phyloP scores from a whole-genome alignment of 768 basidiomycete genomes.

The Leccinum variicolor region DNA sequence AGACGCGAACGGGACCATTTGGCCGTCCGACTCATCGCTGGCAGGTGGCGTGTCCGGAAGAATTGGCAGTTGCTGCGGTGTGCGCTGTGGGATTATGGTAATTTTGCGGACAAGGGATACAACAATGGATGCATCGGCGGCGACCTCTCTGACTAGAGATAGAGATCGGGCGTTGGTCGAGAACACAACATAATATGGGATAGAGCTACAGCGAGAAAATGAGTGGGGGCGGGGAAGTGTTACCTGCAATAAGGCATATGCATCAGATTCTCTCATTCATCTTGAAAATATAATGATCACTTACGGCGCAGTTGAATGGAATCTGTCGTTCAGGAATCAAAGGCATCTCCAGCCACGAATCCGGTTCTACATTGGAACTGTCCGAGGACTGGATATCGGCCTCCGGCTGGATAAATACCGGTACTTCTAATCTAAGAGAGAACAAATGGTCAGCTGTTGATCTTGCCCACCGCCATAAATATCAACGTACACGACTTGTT shows the following conservation, averaged over 20 bases:
- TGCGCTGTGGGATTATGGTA: constrained; percentile 42
- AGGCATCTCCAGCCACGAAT: constrained; percentile 69
- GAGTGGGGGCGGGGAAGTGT: constrained; percentile 60
- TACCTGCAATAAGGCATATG: constrained; percentile 33
- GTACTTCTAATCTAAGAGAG: constrained; percentile 55
- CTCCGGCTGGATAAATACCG: constrained; percentile 60
- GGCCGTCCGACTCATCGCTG: constrained; percentile 42
- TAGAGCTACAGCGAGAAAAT: constrained; percentile 58
- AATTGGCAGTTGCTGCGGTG: constrained; percentile 38
- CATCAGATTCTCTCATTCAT: not conserved
- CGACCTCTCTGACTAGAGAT: constrained; percentile 58
- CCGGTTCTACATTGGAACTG: constrained; percentile 38
- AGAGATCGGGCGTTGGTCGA: constrained; percentile 58
- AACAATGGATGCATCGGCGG: constrained; percentile 67
- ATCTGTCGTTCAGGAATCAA: constrained; percentile 59
- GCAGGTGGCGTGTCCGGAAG: constrained; percentile 48
- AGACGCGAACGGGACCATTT: constrained; percentile 3
- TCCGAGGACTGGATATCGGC: constrained; percentile 57
- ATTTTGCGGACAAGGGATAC: constrained; percentile 63
- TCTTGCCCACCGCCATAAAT: not conserved
- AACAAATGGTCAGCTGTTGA: constrained; percentile 3
- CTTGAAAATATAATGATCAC: constrained; percentile 23
- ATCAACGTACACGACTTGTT: constrained; percentile 46
- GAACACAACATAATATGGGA: constrained; percentile 74
- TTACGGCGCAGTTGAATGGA: constrained; percentile 64